Percentiles rank a stretch among this genome's conserved stretches.
These are phyloP conservation scores for Ramaria sp. DNA, from an alignment of 768 basidiomycete genomes.

Conservation along the genomic window DNA sequence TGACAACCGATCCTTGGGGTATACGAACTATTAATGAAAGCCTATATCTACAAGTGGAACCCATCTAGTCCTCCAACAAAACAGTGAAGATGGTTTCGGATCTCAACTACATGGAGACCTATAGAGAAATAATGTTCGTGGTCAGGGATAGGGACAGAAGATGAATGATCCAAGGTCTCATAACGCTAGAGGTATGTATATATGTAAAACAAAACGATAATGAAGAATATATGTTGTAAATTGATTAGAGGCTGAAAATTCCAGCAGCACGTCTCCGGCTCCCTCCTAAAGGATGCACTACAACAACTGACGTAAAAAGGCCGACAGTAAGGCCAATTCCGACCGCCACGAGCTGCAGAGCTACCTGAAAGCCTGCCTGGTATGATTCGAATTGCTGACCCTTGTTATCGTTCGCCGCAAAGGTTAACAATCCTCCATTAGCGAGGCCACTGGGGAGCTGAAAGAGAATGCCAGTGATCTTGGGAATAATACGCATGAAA, in stretches of 20 bases:
- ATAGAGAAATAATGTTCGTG: too few relatives aligned
- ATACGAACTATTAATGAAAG: too few relatives aligned
- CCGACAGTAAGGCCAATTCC: slow-evolving; percentile 76
- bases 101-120: too few relatives aligned
- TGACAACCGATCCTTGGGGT: too few relatives aligned
- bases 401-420: slow-evolving; percentile 28
- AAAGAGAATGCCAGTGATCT: slow-evolving; percentile 73
- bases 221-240: too few relatives aligned
- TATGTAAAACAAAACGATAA: too few relatives aligned
- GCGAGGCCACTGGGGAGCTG: slow-evolving; percentile 78
- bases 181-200: too few relatives aligned
- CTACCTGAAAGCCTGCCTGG: slow-evolving; percentile 61
- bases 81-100: too few relatives aligned
- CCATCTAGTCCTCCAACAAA: too few relatives aligned
- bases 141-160: too few relatives aligned
- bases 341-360: slow-evolving; percentile 65
- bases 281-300: slow-evolving; percentile 32
- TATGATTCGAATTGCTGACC: slow-evolving; percentile 44
- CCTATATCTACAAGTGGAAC: too few relatives aligned
- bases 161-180: too few relatives aligned
- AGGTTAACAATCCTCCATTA: slow-evolving; percentile 68
- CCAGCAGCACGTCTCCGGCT: slow-evolving; percentile 39
- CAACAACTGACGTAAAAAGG: slow-evolving; percentile 54
- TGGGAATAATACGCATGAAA: background rate
- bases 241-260: slow-evolving; percentile 45